Conservation (phyloP, 2,329 filamentous ascomycete species). For the Botrytis paeoniae region DNA sequence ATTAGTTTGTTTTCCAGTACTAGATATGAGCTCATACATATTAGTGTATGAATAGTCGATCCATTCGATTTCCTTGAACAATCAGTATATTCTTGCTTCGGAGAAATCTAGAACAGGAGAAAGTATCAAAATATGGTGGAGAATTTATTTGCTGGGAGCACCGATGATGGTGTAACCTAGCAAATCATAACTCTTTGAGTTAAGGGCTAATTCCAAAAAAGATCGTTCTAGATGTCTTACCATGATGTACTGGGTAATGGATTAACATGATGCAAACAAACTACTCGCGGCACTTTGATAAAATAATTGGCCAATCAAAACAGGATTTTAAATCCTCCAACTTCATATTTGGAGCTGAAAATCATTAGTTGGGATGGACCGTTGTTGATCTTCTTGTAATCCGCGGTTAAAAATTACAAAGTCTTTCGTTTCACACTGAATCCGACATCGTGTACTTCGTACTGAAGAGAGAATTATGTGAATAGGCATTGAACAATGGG, state of each 20-base stretch:
- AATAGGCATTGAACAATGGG: background rate
- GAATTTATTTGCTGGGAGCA: background rate
- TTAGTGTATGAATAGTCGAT: background rate
- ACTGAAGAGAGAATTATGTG: background rate
- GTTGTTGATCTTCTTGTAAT: background rate
- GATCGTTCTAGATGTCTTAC: slow-evolving; percentile 14
- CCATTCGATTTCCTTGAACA: background rate
- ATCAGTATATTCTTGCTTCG: background rate
- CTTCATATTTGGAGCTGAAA: background rate
- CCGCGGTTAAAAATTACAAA: background rate
- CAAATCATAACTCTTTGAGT: background rate
- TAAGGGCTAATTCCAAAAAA: background rate
- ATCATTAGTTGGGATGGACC: background rate
- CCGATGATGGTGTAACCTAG: slow-evolving; percentile 1
- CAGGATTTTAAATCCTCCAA: background rate
- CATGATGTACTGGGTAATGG: background rate
- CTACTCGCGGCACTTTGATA: background rate
- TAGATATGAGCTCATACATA: background rate
- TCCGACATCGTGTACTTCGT: background rate
- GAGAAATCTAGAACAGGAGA: background rate
- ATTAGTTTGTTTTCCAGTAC: background rate
- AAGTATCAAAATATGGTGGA: background rate
- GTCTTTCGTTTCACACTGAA: background rate
- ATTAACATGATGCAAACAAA: background rate
- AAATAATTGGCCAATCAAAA: background rate